Evolutionary conservation across 1,284 basidiomycete species (phyloP).

Genomic region (Microbotryum silenes-acaulis): DNA sequence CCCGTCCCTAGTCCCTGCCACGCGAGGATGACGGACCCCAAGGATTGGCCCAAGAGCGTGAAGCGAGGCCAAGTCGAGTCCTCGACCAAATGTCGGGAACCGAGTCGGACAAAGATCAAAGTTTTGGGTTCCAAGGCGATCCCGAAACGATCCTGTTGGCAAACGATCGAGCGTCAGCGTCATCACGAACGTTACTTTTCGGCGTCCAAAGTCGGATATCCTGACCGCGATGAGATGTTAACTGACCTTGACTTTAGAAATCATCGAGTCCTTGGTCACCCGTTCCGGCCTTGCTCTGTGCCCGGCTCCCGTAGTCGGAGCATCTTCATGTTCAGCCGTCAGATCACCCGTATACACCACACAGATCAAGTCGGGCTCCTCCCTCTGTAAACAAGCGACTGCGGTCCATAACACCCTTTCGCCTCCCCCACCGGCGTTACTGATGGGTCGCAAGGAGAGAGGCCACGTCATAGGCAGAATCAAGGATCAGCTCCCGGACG

Average conservation of each 20-base stretch:
- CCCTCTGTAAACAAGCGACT: constrained; percentile 65
- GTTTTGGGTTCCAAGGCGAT: constrained; percentile 59
- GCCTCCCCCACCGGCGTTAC: constrained; percentile 95
- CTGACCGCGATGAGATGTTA: constrained; percentile 5
- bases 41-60: constrained; percentile 82
- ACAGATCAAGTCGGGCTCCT: constrained; percentile 61
- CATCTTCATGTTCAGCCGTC: constrained; percentile 25
- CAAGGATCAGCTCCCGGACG: background rate
- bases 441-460: constrained; percentile 39
- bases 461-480: background rate
- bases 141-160: constrained; percentile 65
- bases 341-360: constrained; percentile 87
- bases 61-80: constrained; percentile 77
- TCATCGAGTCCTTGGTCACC: constrained; percentile 70
- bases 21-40: constrained; percentile 75
- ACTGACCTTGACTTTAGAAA: constrained; percentile 69
- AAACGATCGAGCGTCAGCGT: background rate
- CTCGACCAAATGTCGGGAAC: constrained; percentile 64
- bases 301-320: too few relatives aligned
- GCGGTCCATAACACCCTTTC: constrained; percentile 95
- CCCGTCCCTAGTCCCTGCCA: constrained; percentile 62
- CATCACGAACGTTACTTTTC: background rate
- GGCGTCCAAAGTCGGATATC: background rate
- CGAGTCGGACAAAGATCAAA: constrained; percentile 71
- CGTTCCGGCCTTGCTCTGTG: constrained; percentile 29